Base-by-base conservation (phyloP, 805 yeast species). In the Wickerhamiella hasegawae region DNA sequence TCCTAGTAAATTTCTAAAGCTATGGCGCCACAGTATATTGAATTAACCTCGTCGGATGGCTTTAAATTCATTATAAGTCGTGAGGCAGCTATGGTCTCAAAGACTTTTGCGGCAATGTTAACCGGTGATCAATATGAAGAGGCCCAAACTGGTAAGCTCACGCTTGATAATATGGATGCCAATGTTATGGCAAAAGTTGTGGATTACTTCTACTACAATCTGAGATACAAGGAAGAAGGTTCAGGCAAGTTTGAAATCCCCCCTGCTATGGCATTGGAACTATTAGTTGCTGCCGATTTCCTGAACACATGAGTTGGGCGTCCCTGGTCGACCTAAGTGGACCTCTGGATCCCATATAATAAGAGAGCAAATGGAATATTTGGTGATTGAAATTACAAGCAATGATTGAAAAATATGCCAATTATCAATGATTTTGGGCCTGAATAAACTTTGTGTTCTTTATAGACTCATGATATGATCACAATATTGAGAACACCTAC, bases 221-320 rank as follows among this genome's bases (percentile, higher is more conserved):
- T 66, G 40, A 76, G 79, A 46, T 81, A 80, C 51, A 70, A 65
- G 42, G 45, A 42, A 18, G 48, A 48, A 16, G 39, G 40, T 15
- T 58, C 55, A 18, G 45, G 39, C 5, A 71, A 69, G 3, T 90
- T 90, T 55, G 78, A 79, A 25, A 72, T 90, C 2, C 95, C 97
- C 1, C 85, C 96, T 0, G 96, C 83, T 45, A 69, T 87, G 71
- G 94, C 97, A 0, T 60, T 87, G 41, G 97, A 90, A 52, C 59
- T 87, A 45, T 57, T 90, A 31, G 87, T 90, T 25, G 94, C 94
- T 18, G 94, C 97, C 2, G 98, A 90, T 52, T 87, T 71, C 52
- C 58, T 83, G 46, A 87, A 81, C 46, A 75, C 38, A 3, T 38
- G 22, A 18, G 12, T 11, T 26, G 14, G 12, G 11, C 11, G 6